Conservation (phyloP, 1,284 basidiomycete genomes). For the Moesziomyces aphidis region DNA sequence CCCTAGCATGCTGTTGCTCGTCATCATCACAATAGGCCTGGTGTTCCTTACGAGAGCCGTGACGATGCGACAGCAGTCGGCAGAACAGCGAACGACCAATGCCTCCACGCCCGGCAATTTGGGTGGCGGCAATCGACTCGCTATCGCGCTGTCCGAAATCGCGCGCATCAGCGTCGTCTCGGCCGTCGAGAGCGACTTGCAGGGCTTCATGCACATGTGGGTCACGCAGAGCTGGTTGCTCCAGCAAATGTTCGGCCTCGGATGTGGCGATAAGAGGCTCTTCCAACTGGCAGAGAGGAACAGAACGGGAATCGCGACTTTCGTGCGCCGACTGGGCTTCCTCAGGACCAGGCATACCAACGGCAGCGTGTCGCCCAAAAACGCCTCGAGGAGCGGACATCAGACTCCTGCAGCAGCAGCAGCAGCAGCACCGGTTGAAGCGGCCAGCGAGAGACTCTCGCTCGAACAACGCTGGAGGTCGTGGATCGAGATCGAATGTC, state of each 20-base stretch:
- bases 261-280: constrained; percentile 13
- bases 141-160: constrained; percentile 13
- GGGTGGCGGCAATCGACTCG: background rate
- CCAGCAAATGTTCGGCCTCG: constrained; percentile 19
- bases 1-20: too few species aligned
- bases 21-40: too few species aligned
- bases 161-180: constrained; percentile 12
- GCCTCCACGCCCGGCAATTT: too few species aligned
- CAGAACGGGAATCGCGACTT: constrained; percentile 12
- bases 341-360: background rate
- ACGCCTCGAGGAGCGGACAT: too few species aligned
- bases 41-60: too few species aligned
- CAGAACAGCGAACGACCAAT: too few species aligned
- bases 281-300: constrained; percentile 19
- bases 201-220: constrained; percentile 4
- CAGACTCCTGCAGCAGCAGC: too few species aligned
- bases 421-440: too few species aligned
- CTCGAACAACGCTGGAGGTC: constrained; percentile 4
- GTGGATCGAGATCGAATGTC: constrained; percentile 11
- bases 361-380: too few species aligned
- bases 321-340: constrained; percentile 8
- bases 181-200: constrained; percentile 9
- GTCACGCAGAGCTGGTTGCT: constrained; percentile 16
- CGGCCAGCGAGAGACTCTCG: background rate
- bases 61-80: too few species aligned